Base-by-base conservation (phyloP, 495 filamentous ascomycete species). In the Hypoxylon subgilvum region DNA sequence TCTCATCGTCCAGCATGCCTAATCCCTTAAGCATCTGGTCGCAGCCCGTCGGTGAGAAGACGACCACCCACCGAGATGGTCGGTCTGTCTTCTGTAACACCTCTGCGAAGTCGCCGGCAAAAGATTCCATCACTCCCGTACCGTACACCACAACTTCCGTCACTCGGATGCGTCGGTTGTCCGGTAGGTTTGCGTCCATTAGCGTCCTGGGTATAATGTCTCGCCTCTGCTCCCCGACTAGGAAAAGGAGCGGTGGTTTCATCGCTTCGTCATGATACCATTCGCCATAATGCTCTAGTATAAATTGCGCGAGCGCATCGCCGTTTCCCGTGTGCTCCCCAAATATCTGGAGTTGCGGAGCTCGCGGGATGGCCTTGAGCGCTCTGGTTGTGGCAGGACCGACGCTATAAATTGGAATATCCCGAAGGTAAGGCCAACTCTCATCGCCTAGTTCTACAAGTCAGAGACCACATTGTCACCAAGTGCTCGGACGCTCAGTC, bases 31-130 rank as follows among this genome's bases (percentile, higher is more conserved):
- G 75, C 88, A 96, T 89, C 63, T 83, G 86, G 70, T 88, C 86
- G 62, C 90, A 94, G 1, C 90, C 92, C 14, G 87, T 91, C 1
- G 94, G 91, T 32, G 92, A 97, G 64, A 99, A 99, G 6, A 97
- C 88, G 9, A 96, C 89, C 1, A 92, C 85, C 92, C 94, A 97
- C 61, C 87, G 79, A 25, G 49, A 61, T 23, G 63, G 49, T 6
- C 64, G 66, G 30, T 68, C 70, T 13, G 74, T 85, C 40, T 72
- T 58, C n/a, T 57, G 35, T 23, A 82, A 74, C 7, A 77, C 65
- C 6, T 50, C 52, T 13, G 57, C 65, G 60, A 96, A 96, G 48
- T 87, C 77, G 0, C 75, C 62, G 50, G 83, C 79, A 62, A 97
- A 97, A 8, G 80, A 83, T 21, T 78, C 79, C 82, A 89, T 87